Base-by-base conservation (phyloP, 495 filamentous ascomycete genomes). In the Penicillium paradoxum region DNA sequence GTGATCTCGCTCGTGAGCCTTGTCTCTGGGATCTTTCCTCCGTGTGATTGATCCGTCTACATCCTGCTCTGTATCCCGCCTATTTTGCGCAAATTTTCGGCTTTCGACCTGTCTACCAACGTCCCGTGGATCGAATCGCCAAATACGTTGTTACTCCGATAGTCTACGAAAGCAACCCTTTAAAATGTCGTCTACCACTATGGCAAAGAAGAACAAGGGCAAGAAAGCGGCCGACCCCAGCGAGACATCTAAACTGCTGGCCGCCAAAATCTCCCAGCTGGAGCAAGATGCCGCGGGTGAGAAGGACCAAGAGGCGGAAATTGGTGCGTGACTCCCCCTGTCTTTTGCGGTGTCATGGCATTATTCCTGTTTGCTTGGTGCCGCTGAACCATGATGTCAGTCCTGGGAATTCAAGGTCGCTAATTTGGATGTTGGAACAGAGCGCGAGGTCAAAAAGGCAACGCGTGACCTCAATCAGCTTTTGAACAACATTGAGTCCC, bases 231-330 rank as follows among this genome's bases (percentile, higher is more conserved):
- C 86, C 27, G 91, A 96, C 67, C 85, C 88, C 34, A 86, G 79
- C 58, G 90, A 97, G 60, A 88, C 89, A 10, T 88, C 86, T 34
- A 96, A 97, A 73, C 79, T 95, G 50, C 79, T 98, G 43, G 86
- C 89, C 24, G 89, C 90, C 25, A 91, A 92, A 69, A 97, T 98
- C 58, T 92, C 91, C 21, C 95, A 97, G 75, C 72, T 98, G 57
- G 93, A 98, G 69, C 84, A 86, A 33, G 90, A 96, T 77, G 85
- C 86, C 45, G 90, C 90, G 19, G 89, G 89, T 47, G 91, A 97
- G 58, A 95, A 93, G 73, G 91, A 97, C 55, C 89, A 97, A 69
- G 91, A 96, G 67, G 84, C 83, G 51, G 93, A 97, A 75, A 97
- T 98, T 68, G 93, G 91, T 97, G 78, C 66, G 91, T 91, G 51